A percentile compares a stretch with the other conserved stretches of the same genome.
Conservation (phyloP, 495 filamentous ascomycete genomes). For the Xylaria curta region DNA sequence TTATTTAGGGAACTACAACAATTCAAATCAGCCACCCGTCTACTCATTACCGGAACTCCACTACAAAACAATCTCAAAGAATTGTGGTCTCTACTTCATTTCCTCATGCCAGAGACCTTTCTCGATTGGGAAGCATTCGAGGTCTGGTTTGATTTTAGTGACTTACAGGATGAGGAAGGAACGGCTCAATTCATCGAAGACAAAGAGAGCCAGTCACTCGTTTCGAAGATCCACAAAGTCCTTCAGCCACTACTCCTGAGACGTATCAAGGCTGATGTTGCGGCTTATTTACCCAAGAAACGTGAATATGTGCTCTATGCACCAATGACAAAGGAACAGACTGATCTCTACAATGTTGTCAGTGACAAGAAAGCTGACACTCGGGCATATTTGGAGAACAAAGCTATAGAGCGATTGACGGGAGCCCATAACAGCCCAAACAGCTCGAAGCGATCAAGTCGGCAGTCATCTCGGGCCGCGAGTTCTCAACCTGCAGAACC, state of each 20-base stretch:
- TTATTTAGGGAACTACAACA: conserved; percentile 85
- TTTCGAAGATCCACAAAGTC: conserved; percentile 89
- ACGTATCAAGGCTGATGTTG: conserved; percentile 91
- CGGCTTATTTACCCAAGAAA: conserved; percentile 88
- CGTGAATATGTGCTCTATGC: conserved; percentile 95
- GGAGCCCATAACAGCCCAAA: conserved; percentile 45
- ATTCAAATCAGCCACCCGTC: conserved; percentile 85
- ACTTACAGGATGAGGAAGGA: conserved; percentile 74
- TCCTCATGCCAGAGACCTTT: conserved; percentile 90
- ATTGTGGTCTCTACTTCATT: conserved; percentile 94
- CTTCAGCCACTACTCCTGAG: conserved; percentile 90
- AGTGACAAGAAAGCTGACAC: conserved; percentile 73
- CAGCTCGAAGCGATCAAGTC: conserved; percentile 43
- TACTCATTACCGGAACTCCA: conserved; percentile 94
- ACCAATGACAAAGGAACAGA: conserved; percentile 84
- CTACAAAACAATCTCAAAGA: conserved; percentile 96
- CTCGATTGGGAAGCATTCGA: conserved; percentile 88
- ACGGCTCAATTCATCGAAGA: conserved; percentile 75
- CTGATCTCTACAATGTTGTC: conserved; percentile 88
- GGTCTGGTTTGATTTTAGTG: conserved; percentile 95
- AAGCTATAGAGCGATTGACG: conserved; percentile 75
- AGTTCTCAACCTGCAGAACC: conserved; percentile 33
- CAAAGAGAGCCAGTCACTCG: conserved; percentile 79
- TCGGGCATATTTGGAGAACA: conserved; percentile 80
- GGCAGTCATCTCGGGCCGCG: conserved; percentile 46